These are phyloP conservation scores for Neurospora sp. DNA, from an alignment of 495 filamentous ascomycete genomes.

Conservation along the genomic window DNA sequence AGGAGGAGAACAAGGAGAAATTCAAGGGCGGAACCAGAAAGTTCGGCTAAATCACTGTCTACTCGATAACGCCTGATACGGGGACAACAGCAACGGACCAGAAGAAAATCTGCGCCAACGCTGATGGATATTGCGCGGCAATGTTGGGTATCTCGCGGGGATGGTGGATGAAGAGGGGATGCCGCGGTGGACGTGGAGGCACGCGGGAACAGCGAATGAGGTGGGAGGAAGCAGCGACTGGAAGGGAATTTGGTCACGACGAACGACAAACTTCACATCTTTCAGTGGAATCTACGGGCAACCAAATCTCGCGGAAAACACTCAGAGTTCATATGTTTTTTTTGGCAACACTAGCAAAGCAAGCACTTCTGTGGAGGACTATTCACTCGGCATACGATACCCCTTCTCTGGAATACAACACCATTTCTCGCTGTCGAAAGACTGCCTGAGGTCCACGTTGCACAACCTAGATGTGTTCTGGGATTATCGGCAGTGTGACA, in stretches of 20 bases:
- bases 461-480: conserved; percentile 5
- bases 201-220: background rate
- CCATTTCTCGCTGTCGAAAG: background rate
- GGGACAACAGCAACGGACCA: background rate
- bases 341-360: background rate
- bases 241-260: background rate
- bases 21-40: conserved; percentile 36
- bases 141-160: background rate
- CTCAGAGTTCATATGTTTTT: background rate
- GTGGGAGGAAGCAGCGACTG: background rate
- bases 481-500: conserved; percentile 47
- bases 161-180: background rate
- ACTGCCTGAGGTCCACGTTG: background rate
- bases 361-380: background rate
- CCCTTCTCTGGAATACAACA: background rate
- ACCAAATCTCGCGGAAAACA: background rate
- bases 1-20: conserved; percentile 21
- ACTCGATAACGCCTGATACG: background rate
- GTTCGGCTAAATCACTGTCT: conserved; percentile 30
- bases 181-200: background rate
- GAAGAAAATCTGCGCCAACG: background rate
- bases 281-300: background rate
- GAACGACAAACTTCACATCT: background rate
- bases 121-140: background rate
- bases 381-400: background rate